Base-by-base conservation (phyloP, 2,329 filamentous ascomycete genomes). In the Magnaporthiopsis poae region DNA sequence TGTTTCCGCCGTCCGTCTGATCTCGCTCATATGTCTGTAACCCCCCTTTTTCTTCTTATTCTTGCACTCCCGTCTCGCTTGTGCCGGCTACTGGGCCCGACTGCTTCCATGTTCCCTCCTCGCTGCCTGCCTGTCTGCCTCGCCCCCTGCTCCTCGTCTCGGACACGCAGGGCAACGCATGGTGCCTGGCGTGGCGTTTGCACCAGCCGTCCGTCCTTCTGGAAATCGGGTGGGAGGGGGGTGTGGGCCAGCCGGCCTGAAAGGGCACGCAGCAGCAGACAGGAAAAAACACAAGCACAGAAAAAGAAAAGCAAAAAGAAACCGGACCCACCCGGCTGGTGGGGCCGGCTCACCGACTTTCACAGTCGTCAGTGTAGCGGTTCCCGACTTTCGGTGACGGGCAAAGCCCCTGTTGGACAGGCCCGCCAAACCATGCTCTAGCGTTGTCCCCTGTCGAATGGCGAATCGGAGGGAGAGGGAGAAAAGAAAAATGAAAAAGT, bases 371-470 rank as follows among this genome's bases (percentile, higher is more conserved):
- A 18, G 9, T 56, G 46, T 56, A 63, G 62, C 46, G 27, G 35
- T 27, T 63, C 62, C 36, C 62, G 62, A 63, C 62, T 63, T 63
- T 63, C 62, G 62, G 62, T 63, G 62, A 63, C 62, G 35, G 35
- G 33, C 36, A 63, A 63, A 46, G 21, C 46, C 46, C 46, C 46
- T 56, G 46, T 56, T 56, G 46, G 46, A 56, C 21, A 56, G n/a
- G 46, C 46, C 46, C n/a, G 8, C 46, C 46, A 56, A 56, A 56
- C 46, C 46, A 56, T 7, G n/a, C 46, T 5, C 46, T 56, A 56
- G 46, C 46, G 46, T 5, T 5, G 46, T n/a, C 46, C 46, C 46
- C 39, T 46, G 39, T 56, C 18, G 46, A 56, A 56, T n/a, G 39
- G 5, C 39, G 46, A 56, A 25, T 56, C n/a, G 46, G n/a, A 56